phyloP scores from a whole-genome alignment of 2,329 filamentous ascomycete species.

The Orbilia javanica region DNA sequence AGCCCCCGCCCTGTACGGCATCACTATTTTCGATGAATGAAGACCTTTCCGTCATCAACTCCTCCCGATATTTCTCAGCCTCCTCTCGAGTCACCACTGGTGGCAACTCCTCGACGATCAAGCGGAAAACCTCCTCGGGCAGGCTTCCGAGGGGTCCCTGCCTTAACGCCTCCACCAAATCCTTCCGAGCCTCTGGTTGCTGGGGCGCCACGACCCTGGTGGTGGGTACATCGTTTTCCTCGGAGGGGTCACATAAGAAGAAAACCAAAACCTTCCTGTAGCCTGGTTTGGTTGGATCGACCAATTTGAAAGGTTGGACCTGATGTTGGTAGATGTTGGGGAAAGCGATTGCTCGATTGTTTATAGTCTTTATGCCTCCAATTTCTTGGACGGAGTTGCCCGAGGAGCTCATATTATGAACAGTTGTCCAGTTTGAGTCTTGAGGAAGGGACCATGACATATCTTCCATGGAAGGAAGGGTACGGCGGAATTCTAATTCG shows the following conservation, averaged over 20 bases:
- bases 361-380: conserved; percentile 34
- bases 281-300: conserved; percentile 41
- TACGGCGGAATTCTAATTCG: conserved; percentile 69
- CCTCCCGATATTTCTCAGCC: conserved; percentile 64
- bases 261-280: conserved; percentile 54
- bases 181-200: conserved; percentile 40
- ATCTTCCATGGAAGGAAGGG: conserved; percentile 22
- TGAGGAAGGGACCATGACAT: conserved; percentile 18
- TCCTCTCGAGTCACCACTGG: conserved; percentile 64
- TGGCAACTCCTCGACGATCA: conserved; percentile 58
- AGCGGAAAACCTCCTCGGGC: conserved; percentile 58
- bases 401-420: conserved; percentile 34
- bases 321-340: conserved; percentile 55
- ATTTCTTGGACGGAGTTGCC: conserved; percentile 45
- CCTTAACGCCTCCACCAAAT: conserved; percentile 30
- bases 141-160: conserved; percentile 33
- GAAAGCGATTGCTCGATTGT: conserved; percentile 48
- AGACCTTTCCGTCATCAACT: conserved; percentile 66
- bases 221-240: conserved; percentile 28
- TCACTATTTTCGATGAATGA: conserved; percentile 47
- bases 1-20: conserved; percentile 17
- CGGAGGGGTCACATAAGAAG: conserved; percentile 61
- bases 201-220: conserved; percentile 43
- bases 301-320: conserved; percentile 57
- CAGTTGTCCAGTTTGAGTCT: conserved; percentile 37